phyloP scores from a whole-genome alignment of 495 filamentous ascomycete species.

The Neurospora sp. region DNA sequence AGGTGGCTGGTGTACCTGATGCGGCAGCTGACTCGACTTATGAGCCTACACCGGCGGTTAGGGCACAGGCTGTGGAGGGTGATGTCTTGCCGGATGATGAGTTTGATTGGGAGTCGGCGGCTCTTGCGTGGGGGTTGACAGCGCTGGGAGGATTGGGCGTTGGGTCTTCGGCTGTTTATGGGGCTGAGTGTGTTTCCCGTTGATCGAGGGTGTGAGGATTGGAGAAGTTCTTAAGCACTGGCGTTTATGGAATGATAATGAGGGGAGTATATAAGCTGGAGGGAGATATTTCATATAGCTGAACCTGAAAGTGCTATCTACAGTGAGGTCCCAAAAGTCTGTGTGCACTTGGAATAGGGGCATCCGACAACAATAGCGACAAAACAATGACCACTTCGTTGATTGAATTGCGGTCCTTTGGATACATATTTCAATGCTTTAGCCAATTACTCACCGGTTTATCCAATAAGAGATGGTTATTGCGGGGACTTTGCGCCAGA shows the following conservation, averaged over 20 bases:
- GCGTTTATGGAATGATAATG: neutral
- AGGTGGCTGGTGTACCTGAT: constrained; percentile 2
- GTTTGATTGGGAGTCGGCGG: constrained; percentile 35
- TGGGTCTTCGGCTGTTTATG: constrained; percentile 32
- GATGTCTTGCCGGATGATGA: constrained; percentile 24
- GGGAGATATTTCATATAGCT: neutral
- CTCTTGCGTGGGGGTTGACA: constrained; percentile 35
- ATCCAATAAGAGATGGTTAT: too few species aligned
- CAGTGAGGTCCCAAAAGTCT: too few species aligned
- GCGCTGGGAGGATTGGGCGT: constrained; percentile 31
- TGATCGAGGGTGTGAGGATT: constrained; percentile 7
- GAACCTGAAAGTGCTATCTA: neutral
- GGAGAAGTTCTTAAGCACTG: neutral
- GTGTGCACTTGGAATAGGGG: too few species aligned
- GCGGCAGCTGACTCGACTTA: constrained; percentile 16
- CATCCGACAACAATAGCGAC: too few species aligned
- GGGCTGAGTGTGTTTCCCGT: constrained; percentile 31
- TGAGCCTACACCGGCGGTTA: constrained; percentile 16
- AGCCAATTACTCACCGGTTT: too few species aligned
- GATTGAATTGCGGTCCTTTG: too few species aligned
- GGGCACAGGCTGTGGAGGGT: constrained; percentile 12
- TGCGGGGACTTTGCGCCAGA: too few species aligned
- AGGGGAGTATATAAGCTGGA: neutral
- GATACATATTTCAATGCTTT: too few species aligned
- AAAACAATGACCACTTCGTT: too few species aligned